A percentile compares a stretch with the other conserved stretches of the same genome.
phyloP scores from a whole-genome alignment of 352 stramenopile species.

The Pythium volutum region DNA sequence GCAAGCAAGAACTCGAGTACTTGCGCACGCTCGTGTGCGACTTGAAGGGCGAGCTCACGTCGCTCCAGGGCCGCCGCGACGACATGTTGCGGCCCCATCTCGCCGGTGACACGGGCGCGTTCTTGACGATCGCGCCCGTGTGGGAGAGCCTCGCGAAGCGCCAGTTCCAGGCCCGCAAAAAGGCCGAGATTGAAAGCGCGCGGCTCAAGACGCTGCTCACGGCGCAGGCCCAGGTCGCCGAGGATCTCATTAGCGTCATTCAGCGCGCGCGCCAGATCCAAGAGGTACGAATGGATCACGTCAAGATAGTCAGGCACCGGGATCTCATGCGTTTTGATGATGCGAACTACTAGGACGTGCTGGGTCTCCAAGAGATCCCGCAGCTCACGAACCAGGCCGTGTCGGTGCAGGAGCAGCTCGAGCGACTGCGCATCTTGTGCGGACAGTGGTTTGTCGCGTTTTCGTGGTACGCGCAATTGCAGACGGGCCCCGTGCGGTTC shows the following conservation, averaged over 20 bases:
- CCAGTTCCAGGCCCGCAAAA: conserved; percentile 9
- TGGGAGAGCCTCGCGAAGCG: background rate
- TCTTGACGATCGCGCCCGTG: background rate
- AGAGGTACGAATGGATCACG: too few relatives aligned
- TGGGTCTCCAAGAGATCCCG: background rate
- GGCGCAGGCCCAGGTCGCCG: background rate
- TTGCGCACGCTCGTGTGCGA: background rate
- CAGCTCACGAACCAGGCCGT: background rate
- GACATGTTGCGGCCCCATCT: background rate
- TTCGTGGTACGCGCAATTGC: conserved; percentile 4
- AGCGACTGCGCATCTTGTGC: conserved; percentile 2
- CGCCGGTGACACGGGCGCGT: background rate
- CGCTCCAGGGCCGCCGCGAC: background rate
- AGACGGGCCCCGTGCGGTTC: background rate
- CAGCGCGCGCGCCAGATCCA: conserved; percentile 6
- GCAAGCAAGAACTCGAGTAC: background rate
- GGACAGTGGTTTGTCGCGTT: conserved; percentile 13
- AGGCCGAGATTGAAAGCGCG: conserved; percentile 1
- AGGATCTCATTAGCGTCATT: conserved; percentile 1
- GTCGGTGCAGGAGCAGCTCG: background rate
- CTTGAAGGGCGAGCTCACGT: background rate
- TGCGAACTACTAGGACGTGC: background rate
- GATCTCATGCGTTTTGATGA: background rate
- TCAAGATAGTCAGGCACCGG: too few relatives aligned
- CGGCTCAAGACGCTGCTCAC: background rate